These are phyloP conservation scores for Termitomyces sp. DNA, from an alignment of 768 basidiomycete genomes.

Conservation along the genomic window DNA sequence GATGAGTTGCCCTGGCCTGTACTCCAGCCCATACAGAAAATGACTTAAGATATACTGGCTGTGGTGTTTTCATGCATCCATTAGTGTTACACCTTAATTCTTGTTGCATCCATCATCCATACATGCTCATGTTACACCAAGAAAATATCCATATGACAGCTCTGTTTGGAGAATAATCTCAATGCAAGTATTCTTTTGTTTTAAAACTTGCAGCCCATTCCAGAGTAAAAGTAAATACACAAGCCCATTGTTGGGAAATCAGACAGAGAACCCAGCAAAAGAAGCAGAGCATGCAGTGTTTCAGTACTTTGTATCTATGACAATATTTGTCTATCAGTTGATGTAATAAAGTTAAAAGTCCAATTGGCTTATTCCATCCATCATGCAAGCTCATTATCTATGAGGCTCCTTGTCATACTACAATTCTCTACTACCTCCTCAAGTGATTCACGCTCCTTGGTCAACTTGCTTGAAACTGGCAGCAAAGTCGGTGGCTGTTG, in stretches of 20 bases:
- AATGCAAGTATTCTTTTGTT: no score
- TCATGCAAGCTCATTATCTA: no score
- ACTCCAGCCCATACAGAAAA: neutral
- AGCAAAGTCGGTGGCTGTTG: constrained; percentile 45
- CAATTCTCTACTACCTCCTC: neutral
- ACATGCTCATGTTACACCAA: neutral
- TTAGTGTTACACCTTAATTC: neutral
- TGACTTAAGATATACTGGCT: neutral
- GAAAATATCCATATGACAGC: neutral
- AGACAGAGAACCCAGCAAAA: no score
- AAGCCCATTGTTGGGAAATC: no score
- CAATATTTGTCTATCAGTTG: no score
- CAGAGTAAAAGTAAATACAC: no score
- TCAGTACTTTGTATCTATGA: no score
- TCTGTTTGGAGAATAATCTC: constrained; percentile 13
- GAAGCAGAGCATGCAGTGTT: no score
- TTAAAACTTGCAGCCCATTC: no score
- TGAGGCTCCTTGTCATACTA: neutral
- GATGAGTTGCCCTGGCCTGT: neutral
- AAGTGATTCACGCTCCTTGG: no score
- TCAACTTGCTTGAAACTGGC: constrained; percentile 39
- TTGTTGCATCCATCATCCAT: neutral
- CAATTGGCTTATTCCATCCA: no score
- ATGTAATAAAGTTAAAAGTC: no score
- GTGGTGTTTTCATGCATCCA: neutral